Evolutionary conservation across 306 rosid species (phyloP), one percentile per base, ranked within the genome.

Genomic region (Quercus dentata): DNA sequence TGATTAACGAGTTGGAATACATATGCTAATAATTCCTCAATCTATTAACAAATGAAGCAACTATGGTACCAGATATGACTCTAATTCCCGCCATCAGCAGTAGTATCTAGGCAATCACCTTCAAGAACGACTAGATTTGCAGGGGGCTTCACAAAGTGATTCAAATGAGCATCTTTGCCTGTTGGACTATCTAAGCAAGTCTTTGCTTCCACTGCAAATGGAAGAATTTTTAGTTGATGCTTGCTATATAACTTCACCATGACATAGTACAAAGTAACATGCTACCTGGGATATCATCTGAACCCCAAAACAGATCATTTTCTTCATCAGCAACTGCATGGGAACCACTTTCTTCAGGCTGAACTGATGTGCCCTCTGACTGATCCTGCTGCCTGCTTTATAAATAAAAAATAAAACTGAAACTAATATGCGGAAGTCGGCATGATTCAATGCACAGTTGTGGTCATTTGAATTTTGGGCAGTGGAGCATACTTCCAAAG

Each of bases 61-160:
- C 59, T 58, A 73, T 17, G 17, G 74, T 95, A 95, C 99, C 99
- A 93, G 91, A 85, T 90, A 93, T 19, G 98, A 88, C 83, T 90
- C 98, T 83, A 93, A 84, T 77, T 95, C 99, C 97, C 95, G 10
- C 90, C 91, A 89, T 91, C 97, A 83, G 94, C 97, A 56, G 85
- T 74, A 28, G 90, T 74, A 80, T 93, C 99, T 77, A 95, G 84
- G 88, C 99, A 95, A 81, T 93, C 99, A 23, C 99, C 98, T 87
- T 95, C 99, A 25, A 93, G 96, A 73, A 95, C 97, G 79, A 93
- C 97, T 64, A 95, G 79, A 84, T 95, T 95, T 77, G 97, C 93
- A 14, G 98, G 99, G 69, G 99, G 90, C 85, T 91, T 93, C 63
- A 88, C 89, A 77, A 90, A 91, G 69, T 83, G 86, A 79, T 88